Evolutionary conservation across 768 basidiomycete genomes (phyloP), one percentile per base, ranked within the genome.

Genomic region (Podaxis sp.): DNA sequence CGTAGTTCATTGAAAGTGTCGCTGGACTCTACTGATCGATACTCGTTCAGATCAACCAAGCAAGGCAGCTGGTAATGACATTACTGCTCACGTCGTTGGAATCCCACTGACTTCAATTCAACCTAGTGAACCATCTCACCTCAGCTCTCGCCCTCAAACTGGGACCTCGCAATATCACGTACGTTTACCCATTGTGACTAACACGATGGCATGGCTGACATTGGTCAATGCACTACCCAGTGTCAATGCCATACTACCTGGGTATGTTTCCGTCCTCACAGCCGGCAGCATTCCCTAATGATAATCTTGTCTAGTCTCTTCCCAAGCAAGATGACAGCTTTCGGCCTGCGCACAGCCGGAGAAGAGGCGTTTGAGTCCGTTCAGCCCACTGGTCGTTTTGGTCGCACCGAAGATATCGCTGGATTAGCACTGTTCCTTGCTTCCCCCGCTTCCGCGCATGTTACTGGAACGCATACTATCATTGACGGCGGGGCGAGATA

Each of bases 301-400:
- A 25, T 37, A n/a, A 1, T 37, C 52, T 11, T 21, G 16, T 48
- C 32, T 38, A 72, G 66, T 42, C 74, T 91, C 13, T 94, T 90
- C 75, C 90, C 89, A 0, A 89, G 88, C 50, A 91, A 88, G 75
- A 93, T 94, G 91, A 93, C 91, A 1, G 84, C 88, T 0, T 91
- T 77, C 53, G 88, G 85, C 2, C 74, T 91, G 64, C 82, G 83
- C 64, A 77, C 69, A 1, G 72, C 72, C 3, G 86, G 88, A 6
- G 82, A 82, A 61, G 79, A 82, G 21, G 73, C 66, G 4, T 80
- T 90, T 59, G 77, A 76, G 38, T 68, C 76, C 1, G 68, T 66
- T n/a, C 89, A 91, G 61, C 90, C 90, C 23, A 85, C 85, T 68
- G 88, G 89, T 25, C 87, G 91, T 5, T 76, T 82, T 61, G 91